Evolutionary conservation across 371 early-diverging fungal genomes (phyloP).

Genomic region (Mucor indicus): DNA sequence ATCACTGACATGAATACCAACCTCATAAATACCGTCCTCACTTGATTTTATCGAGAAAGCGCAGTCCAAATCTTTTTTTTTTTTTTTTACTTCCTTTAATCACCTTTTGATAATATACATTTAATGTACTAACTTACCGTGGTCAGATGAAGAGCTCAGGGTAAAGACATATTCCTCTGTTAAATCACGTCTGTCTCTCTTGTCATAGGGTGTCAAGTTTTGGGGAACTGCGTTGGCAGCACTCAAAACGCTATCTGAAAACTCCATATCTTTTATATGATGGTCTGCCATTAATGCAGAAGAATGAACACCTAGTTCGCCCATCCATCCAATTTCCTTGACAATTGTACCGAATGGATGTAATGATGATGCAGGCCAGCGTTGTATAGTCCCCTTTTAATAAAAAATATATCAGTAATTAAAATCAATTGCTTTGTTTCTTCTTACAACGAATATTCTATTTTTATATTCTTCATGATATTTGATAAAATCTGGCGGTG

Average conservation of each 20-base stretch:
- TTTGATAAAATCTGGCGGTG: conserved; percentile 28
- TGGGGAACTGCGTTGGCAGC: conserved; percentile 7
- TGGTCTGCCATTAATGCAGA: conserved; percentile 35
- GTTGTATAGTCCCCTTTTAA: conserved; percentile 27
- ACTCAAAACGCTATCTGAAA: conserved; percentile 20
- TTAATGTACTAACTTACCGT: too few relatives aligned
- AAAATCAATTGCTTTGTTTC: background rate
- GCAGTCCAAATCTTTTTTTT: conserved; percentile 10
- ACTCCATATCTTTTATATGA: conserved; percentile 32
- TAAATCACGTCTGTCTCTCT: conserved; percentile 15
- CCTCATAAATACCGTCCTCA: conserved; percentile 42
- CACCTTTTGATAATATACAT: too few relatives aligned
- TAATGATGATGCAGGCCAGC: conserved; percentile 40
- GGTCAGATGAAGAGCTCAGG: background rate
- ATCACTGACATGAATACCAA: conserved; percentile 92
- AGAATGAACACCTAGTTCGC: conserved; percentile 34
- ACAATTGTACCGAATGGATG: conserved; percentile 43
- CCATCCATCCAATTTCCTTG: conserved; percentile 40
- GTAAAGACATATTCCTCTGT: conserved; percentile 21
- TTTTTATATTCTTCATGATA: conserved; percentile 38
- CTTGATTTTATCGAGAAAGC: conserved; percentile 23
- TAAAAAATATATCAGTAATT: background rate
- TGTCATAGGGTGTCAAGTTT: background rate
- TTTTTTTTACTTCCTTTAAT: too few relatives aligned
- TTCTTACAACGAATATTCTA: conserved; percentile 32